Evolutionary conservation across 495 filamentous ascomycete genomes (phyloP), one percentile per base, ranked within the genome.

Genomic region (Amphirosellinia nigrospora): DNA sequence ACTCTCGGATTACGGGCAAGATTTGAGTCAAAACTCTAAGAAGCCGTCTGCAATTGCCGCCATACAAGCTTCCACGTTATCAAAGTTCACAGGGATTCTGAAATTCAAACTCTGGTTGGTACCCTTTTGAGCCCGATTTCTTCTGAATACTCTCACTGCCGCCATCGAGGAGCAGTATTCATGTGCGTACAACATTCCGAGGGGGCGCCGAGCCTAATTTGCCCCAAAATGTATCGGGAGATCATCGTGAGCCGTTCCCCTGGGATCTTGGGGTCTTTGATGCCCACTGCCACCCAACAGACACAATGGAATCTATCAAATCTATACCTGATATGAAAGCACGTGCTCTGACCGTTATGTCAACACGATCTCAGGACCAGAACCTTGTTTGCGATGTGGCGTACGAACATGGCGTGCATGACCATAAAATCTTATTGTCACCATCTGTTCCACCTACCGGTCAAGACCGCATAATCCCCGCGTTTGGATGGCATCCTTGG

Each of bases 401-500:
- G 2, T 79, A 83, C 36, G 58, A 85, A 74, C 78, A 82, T 15
- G 74, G 79, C 64, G 72, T 78, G 70, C 61, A 68, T 16, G 64
- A 76, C 71, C 28, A 65, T 21, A 48, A 21, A 63, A 67, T 6
- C 63, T 52, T 15, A 38, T 77, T 30, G 39, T 69, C 26, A 53
- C 46, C 41, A 36, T 75, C 21, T 30, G 32, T 21, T 26, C 19
- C 63, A 21, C 36, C 48, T 46, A 64, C 64, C n/a, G 59, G 62
- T 39, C 50, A 73, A 62, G 50, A 65, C 46, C 64, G 71, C 75
- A 75, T 97, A 15, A 70, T 98, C 1, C 95, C 96, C 0, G 90
- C 89, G 36, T 99, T 97, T 81, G 96, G 96, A n/a, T 97, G 95
- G 94, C 96, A 99, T 79, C 96, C 96, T 1, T 99, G 96, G 96